phyloP scores from a whole-genome alignment of 306 rosid species.

The Vigna mungo region DNA sequence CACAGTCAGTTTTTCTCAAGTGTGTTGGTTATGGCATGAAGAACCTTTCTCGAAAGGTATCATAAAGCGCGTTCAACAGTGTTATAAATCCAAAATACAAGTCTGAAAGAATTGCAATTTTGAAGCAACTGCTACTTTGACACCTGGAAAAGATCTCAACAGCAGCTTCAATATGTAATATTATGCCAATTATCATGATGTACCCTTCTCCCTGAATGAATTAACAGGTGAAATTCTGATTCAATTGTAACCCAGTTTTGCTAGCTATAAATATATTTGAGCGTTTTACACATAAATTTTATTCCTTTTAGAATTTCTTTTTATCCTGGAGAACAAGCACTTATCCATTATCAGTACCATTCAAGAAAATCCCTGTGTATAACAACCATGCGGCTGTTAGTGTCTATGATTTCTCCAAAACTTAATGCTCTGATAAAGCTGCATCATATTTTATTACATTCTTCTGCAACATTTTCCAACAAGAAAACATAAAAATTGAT shows the following conservation, averaged over 20 bases:
- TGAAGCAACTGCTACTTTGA: background rate
- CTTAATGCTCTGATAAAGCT: background rate
- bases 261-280: background rate
- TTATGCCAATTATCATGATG: background rate
- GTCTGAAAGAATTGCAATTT: background rate
- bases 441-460: background rate
- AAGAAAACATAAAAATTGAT: background rate
- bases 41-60: conserved; percentile 79
- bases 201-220: background rate
- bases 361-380: background rate
- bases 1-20: conserved; percentile 68
- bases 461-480: background rate
- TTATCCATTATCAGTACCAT: background rate
- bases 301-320: background rate
- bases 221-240: conserved; percentile 5
- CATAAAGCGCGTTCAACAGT: conserved; percentile 39
- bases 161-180: background rate
- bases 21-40: conserved; percentile 79
- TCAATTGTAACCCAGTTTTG: conserved; percentile 41
- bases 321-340: background rate
- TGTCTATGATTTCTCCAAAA: background rate
- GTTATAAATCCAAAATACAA: background rate
- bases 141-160: background rate
- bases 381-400: background rate
- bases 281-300: background rate